Conservation (phyloP, 495 filamentous ascomycete species). For the Chaetomidium leptoderma region DNA sequence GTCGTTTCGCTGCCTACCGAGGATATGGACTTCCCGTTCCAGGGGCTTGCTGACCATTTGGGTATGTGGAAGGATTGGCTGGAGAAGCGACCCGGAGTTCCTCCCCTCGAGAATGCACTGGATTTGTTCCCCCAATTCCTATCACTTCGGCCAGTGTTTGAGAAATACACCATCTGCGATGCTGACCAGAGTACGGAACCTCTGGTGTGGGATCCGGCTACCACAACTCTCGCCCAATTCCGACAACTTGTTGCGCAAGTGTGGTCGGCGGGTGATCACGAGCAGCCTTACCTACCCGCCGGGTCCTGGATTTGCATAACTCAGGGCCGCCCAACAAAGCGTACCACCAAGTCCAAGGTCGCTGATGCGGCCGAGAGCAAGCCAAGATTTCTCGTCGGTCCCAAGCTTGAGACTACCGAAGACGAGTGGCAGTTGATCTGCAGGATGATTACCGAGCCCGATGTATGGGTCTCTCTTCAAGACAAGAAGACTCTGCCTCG, state of each 20-base stretch:
- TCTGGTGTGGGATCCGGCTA: background rate
- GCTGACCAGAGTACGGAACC: background rate
- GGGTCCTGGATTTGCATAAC: slow-evolving; percentile 4
- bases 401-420: slow-evolving; percentile 15
- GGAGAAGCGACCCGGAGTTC: background rate
- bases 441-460: slow-evolving; percentile 19
- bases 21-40: background rate
- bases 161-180: slow-evolving; percentile 10
- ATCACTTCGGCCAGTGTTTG: slow-evolving; percentile 22
- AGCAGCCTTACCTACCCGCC: background rate
- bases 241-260: background rate
- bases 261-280: background rate
- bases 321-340: background rate
- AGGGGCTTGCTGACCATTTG: background rate
- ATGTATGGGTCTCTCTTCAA: slow-evolving; percentile 2
- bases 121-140: slow-evolving; percentile 21
- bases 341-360: too few relatives aligned
- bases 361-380: background rate
- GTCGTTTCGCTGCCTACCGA: background rate
- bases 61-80: slow-evolving; percentile 2
- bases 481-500: background rate
- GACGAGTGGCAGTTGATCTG: slow-evolving; percentile 19
- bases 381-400: slow-evolving; percentile 19
- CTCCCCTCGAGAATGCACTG: background rate
- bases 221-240: slow-evolving; percentile 3